A percentile compares a stretch with the other conserved stretches of the same genome.
Evolutionary conservation across 176 grass and related monocot species (phyloP).

Genomic region (Dactylis glomerata): DNA sequence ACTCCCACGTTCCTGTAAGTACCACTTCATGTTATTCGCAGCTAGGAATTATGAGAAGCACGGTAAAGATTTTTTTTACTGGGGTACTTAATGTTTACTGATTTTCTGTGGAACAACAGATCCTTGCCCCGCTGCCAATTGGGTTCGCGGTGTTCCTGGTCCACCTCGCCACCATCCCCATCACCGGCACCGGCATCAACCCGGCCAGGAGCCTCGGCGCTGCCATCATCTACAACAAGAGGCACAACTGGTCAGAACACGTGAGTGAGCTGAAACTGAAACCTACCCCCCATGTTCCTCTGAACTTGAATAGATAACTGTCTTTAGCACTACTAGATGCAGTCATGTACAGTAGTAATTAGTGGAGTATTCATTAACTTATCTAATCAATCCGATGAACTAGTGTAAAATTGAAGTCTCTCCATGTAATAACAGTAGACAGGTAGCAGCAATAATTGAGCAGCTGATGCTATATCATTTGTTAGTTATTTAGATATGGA

Average conservation of each 20-base stretch:
- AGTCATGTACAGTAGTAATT: not conserved
- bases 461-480: not conserved
- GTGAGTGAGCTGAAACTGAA: slow-evolving; percentile 39
- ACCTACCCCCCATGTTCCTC: not conserved
- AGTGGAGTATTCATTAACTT: not conserved
- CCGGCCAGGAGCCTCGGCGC: slow-evolving; percentile 87
- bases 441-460: not conserved
- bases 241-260: slow-evolving; percentile 67
- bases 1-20: slow-evolving; percentile 92
- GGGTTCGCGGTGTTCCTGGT: slow-evolving; percentile 94
- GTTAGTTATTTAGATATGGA: slow-evolving; percentile 13
- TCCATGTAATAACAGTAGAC: not conserved
- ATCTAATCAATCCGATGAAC: not conserved
- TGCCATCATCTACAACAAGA: slow-evolving; percentile 78
- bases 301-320: no score
- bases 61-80: not conserved
- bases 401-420: not conserved
- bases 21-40: not conserved
- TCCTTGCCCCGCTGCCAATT: slow-evolving; percentile 87
- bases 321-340: not conserved
- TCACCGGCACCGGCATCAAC: slow-evolving; percentile 99
- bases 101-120: slow-evolving; percentile 29
- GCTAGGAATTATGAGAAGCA: not conserved
- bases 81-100: not conserved
- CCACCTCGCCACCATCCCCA: slow-evolving; percentile 95